Percentiles rank a stretch among this genome's conserved stretches.
These are phyloP conservation scores for Wakefieldia striispora DNA, from an alignment of 768 basidiomycete species.

Conservation along the genomic window DNA sequence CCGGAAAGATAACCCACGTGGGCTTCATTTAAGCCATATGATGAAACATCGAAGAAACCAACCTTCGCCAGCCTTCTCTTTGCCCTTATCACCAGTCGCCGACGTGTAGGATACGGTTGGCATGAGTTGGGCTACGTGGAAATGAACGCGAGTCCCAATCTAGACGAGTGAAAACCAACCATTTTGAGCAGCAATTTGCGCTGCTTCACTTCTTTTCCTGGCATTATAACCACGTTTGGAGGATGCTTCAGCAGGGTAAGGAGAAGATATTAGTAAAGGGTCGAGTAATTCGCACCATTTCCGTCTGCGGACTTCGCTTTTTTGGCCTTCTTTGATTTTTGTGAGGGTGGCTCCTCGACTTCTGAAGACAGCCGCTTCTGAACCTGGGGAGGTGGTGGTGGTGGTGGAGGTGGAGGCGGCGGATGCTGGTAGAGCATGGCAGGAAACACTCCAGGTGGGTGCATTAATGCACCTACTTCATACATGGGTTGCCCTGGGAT, in stretches of 20 bases:
- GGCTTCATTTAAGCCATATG: slow-evolving; percentile 10
- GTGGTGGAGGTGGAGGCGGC: slow-evolving; percentile 22
- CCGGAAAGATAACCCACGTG: slow-evolving; percentile 30
- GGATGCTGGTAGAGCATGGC: slow-evolving; percentile 31
- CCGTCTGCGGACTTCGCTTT: slow-evolving; percentile 36
- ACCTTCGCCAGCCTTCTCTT: slow-evolving; percentile 44
- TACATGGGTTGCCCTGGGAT: slow-evolving; percentile 31
- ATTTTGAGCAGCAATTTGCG: slow-evolving; percentile 61
- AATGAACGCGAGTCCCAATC: slow-evolving; percentile 15
- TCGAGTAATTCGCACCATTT: slow-evolving; percentile 26
- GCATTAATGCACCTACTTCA: slow-evolving; percentile 35
- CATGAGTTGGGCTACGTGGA: slow-evolving; percentile 41
- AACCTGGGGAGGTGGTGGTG: slow-evolving; percentile 26
- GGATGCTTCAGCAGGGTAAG: slow-evolving; percentile 27
- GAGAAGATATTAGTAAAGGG: slow-evolving; percentile 5
- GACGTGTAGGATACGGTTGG: slow-evolving; percentile 44
- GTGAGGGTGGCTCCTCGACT: slow-evolving; percentile 39
- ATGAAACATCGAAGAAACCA: slow-evolving; percentile 14
- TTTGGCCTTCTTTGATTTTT: slow-evolving; percentile 49
- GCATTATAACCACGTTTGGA: slow-evolving; percentile 68
- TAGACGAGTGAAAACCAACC: slow-evolving; percentile 38
- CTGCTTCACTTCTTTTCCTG: slow-evolving; percentile 72
- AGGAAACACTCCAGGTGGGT: slow-evolving; percentile 24
- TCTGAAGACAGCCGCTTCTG: slow-evolving; percentile 39
- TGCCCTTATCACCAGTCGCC: slow-evolving; percentile 39